Evolutionary conservation across 2,329 filamentous ascomycete genomes (phyloP), one percentile per base, ranked within the genome.

Genomic region (Apiospora marii): DNA sequence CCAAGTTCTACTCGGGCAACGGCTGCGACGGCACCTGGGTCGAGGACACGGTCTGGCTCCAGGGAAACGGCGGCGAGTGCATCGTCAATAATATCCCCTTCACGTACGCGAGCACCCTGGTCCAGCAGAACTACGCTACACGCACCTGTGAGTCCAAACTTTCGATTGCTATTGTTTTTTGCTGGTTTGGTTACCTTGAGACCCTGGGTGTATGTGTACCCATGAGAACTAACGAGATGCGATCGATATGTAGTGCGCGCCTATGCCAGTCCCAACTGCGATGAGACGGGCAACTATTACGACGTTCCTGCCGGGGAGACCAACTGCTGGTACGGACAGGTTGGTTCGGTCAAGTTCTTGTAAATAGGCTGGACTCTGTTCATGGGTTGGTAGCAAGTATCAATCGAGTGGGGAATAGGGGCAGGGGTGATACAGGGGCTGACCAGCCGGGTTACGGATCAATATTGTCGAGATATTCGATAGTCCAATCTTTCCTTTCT

Each of bases 11-110:
- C 43, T 37, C 34, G 43, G 71, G 51, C 68, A 72, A 43, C 27
- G 71, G 37, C 67, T 72, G 71, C 41, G 41, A 37, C 16, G 71
- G 68, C 16, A 72, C 71, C 51, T 72, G 71, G 71, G 68, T 72
- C 53, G 71, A 72, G 53, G 71, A 72, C 68, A 72, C 71, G 8
- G 71, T 72, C 51, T 72, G 71, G 71, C 68, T 72, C 27, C 68
- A 72, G 51, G 68, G 70, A 19, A 27, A 53, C 8, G 68, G 49
- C 24, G 53, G 68, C 19, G 41, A 51, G 27, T 72, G 71, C 30
- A 70, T 72, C 44, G 71, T 67, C 30, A 67, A 69, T 41, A 68
- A 44, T 44, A 70, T 72, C 46, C 67, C 71, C 2, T 64, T 67
- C 24, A 10, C n/a, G 16, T 70, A 67, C 53, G 68, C 49, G 44